These are phyloP conservation scores for Cryptosporidium baileyi DNA, from an alignment of 169 alveolate species.

Conservation along the genomic window DNA sequence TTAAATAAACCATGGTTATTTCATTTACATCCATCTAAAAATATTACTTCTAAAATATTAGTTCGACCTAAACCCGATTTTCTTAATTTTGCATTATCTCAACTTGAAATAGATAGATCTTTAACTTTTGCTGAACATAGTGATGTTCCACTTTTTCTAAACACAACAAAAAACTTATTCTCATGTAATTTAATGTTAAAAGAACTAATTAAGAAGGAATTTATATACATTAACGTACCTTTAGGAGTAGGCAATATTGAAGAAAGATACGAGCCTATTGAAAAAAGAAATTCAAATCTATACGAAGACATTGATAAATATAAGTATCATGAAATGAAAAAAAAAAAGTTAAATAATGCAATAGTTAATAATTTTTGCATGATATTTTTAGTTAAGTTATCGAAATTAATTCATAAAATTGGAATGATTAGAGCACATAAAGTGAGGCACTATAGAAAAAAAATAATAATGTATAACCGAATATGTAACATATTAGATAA, in stretches of 20 bases:
- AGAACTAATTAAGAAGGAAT: neutral
- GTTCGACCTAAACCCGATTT: slow-evolving; percentile 4
- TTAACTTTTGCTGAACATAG: neutral
- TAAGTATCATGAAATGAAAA: no score
- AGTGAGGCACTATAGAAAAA: neutral
- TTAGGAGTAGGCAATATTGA: neutral
- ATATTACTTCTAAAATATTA: slow-evolving; percentile 4
- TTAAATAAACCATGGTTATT: slow-evolving; percentile 8
- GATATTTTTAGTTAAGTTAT: neutral
- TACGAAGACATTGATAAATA: no score
- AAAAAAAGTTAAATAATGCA: no score
- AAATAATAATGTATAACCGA: neutral
- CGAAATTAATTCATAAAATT: neutral
- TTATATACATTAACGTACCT: neutral
- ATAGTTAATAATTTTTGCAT: neutral
- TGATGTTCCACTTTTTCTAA: neutral
- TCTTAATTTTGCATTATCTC: neutral
- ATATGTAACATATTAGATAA: slow-evolving; percentile 15
- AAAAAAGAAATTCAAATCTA: no score
- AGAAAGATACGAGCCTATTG: no score
- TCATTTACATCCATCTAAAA: slow-evolving; percentile 1
- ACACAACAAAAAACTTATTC: neutral
- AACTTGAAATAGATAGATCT: neutral
- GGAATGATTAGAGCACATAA: neutral
- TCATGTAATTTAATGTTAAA: slow-evolving; percentile 5